Conservation (phyloP, 306 rosid genomes). For the Morella rubra region DNA sequence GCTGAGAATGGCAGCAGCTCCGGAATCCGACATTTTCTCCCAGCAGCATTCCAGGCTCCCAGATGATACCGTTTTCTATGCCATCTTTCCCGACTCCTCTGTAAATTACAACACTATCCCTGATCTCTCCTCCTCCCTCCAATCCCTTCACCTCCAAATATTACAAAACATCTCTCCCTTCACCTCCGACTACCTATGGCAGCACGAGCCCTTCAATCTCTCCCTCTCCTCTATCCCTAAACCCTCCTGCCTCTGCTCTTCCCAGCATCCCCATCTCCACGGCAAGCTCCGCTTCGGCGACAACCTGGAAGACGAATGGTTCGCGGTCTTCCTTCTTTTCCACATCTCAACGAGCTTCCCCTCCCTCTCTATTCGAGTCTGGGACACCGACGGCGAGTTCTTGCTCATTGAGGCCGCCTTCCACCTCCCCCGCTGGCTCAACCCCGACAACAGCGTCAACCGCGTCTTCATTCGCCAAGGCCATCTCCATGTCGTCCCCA, state of each 20-base stretch:
- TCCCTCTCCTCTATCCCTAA: slow-evolving; percentile 49
- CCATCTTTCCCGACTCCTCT: slow-evolving; percentile 59
- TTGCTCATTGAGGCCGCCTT: slow-evolving; percentile 90
- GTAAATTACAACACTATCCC: slow-evolving; percentile 19
- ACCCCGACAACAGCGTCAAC: slow-evolving; percentile 65
- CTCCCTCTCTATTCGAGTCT: slow-evolving; percentile 60
- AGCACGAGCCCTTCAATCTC: slow-evolving; percentile 80
- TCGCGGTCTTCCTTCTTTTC: slow-evolving; percentile 82
- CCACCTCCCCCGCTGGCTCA: slow-evolving; percentile 95
- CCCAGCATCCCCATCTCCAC: slow-evolving; percentile 69
- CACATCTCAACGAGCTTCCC: slow-evolving; percentile 56
- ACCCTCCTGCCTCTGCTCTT: slow-evolving; percentile 59
- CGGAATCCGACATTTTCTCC: slow-evolving; percentile 36
- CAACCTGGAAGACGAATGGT: slow-evolving; percentile 93
- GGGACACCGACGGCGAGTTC: slow-evolving; percentile 98
- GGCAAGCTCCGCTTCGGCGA: slow-evolving; percentile 87
- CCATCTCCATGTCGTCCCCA: slow-evolving; percentile 60
- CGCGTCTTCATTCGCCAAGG: slow-evolving; percentile 76
- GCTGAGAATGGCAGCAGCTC: slow-evolving; percentile 17
- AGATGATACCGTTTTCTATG: slow-evolving; percentile 81
- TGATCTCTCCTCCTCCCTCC: slow-evolving; percentile 44
- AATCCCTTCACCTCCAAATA: slow-evolving; percentile 79
- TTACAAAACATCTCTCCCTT: slow-evolving; percentile 51
- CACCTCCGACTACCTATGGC: slow-evolving; percentile 76
- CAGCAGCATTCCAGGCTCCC: slow-evolving; percentile 44